These are phyloP conservation scores for Exserohilum rostratum DNA, from an alignment of 2,329 filamentous ascomycete species.

Conservation along the genomic window DNA sequence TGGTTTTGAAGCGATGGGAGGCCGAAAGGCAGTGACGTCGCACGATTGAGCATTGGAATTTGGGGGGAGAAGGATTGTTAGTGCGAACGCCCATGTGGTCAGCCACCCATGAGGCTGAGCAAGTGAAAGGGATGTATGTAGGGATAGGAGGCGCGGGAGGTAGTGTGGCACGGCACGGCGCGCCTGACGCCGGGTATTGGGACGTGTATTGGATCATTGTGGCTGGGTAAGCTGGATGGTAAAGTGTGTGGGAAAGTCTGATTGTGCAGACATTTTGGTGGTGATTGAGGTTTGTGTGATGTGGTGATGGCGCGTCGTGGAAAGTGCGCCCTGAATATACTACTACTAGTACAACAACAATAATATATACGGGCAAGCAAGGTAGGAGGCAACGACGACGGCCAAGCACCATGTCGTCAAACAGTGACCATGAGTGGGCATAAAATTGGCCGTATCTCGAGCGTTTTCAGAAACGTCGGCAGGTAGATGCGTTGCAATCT, in stretches of 20 bases:
- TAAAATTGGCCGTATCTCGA: not conserved
- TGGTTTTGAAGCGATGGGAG: too few species aligned
- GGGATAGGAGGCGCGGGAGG: not conserved
- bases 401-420: not conserved
- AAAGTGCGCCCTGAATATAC: not conserved
- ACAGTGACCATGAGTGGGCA: too few species aligned
- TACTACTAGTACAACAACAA: too few species aligned
- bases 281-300: not conserved
- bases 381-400: not conserved
- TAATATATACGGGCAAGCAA: too few species aligned
- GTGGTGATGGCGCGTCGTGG: not conserved
- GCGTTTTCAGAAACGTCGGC: not conserved
- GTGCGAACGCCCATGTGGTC: not conserved
- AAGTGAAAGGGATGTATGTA: not conserved
- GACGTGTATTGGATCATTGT: slow-evolving; percentile 3
- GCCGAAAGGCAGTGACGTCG: not conserved
- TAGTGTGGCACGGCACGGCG: slow-evolving; percentile 10
- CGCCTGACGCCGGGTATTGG: not conserved
- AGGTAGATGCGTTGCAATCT: too few species aligned
- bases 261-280: not conserved
- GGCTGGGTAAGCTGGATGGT: slow-evolving; percentile 8
- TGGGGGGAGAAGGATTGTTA: too few species aligned
- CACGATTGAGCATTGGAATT: not conserved
- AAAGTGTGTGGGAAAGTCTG: not conserved
- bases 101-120: slow-evolving; percentile 6